Percentiles rank a stretch among this genome's conserved stretches.
phyloP scores from a whole-genome alignment of 2,329 filamentous ascomycete species.

The Pleoardoris graminearum region DNA sequence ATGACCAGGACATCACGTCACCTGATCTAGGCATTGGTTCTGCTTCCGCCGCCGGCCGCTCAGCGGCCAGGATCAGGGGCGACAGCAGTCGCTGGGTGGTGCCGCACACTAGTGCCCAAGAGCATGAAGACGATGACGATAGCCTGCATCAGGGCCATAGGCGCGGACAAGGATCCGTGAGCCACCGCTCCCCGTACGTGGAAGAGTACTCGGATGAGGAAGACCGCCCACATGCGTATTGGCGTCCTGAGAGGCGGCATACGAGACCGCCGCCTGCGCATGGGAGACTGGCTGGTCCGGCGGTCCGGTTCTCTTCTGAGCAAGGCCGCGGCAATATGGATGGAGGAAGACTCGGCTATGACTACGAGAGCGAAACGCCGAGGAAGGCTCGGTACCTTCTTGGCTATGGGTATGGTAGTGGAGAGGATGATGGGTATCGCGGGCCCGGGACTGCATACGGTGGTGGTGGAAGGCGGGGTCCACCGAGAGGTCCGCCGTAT shows the following conservation, averaged over 20 bases:
- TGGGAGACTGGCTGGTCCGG: slow-evolving; percentile 15
- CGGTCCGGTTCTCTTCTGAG: slow-evolving; percentile 8
- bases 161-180: slow-evolving; percentile 9
- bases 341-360: slow-evolving; percentile 8
- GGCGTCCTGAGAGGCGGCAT: slow-evolving; percentile 24
- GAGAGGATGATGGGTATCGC: slow-evolving; percentile 27
- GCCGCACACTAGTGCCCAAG: slow-evolving; percentile 5
- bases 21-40: slow-evolving; percentile 15
- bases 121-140: slow-evolving; percentile 12
- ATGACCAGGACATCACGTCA: slow-evolving; percentile 10
- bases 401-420: slow-evolving; percentile 21
- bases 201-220: slow-evolving; percentile 39
- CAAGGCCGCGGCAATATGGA: slow-evolving; percentile 20
- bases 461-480: slow-evolving; percentile 15
- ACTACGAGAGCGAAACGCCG: slow-evolving; percentile 24
- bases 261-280: slow-evolving; percentile 32
- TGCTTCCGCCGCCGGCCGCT: slow-evolving; percentile 8
- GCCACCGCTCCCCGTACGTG: slow-evolving; percentile 22
- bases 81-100: slow-evolving; percentile 16
- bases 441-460: slow-evolving; percentile 14
- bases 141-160: slow-evolving; percentile 16
- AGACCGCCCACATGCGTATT: slow-evolving; percentile 26
- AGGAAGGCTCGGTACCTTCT: slow-evolving; percentile 23
- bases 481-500: slow-evolving; percentile 23
- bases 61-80: slow-evolving; percentile 15